Evolutionary conservation across 2,329 filamentous ascomycete species (phyloP).

Genomic region (Diaporthe vaccinii): DNA sequence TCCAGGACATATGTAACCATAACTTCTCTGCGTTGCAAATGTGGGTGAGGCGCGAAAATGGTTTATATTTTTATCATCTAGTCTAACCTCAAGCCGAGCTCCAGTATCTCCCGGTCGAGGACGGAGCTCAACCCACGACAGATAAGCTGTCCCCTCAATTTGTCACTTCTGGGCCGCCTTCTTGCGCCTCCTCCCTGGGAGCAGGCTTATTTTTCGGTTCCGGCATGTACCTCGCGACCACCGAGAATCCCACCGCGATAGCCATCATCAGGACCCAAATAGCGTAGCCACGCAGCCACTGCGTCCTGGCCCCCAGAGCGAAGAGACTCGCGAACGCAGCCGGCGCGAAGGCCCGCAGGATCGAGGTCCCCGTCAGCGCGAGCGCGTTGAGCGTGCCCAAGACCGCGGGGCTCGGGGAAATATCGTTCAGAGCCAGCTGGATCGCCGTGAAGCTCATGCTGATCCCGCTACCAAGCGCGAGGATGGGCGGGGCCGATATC

Average conservation of each 20-base stretch:
- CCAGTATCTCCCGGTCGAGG: neutral
- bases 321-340: slow-evolving; percentile 77
- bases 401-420: slow-evolving; percentile 73
- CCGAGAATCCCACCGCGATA: slow-evolving; percentile 51
- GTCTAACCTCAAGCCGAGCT: neutral
- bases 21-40: neutral
- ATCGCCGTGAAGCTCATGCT: slow-evolving; percentile 79
- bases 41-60: neutral
- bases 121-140: neutral
- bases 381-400: slow-evolving; percentile 81
- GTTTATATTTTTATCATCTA: neutral
- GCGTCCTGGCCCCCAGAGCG: slow-evolving; percentile 73
- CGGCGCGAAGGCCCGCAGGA: slow-evolving; percentile 75
- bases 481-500: slow-evolving; percentile 57
- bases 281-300: slow-evolving; percentile 74
- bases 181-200: neutral
- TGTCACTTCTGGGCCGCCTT: neutral
- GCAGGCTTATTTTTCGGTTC: slow-evolving; percentile 47
- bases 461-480: slow-evolving; percentile 72
- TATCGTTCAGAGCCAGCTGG: slow-evolving; percentile 82
- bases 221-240: slow-evolving; percentile 52
- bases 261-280: slow-evolving; percentile 72
- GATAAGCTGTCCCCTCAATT: neutral
- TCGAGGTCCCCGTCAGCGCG: slow-evolving; percentile 72
- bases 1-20: neutral